Base-by-base conservation (phyloP, 2,329 filamentous ascomycete species). In the Microascus cirrosus region DNA sequence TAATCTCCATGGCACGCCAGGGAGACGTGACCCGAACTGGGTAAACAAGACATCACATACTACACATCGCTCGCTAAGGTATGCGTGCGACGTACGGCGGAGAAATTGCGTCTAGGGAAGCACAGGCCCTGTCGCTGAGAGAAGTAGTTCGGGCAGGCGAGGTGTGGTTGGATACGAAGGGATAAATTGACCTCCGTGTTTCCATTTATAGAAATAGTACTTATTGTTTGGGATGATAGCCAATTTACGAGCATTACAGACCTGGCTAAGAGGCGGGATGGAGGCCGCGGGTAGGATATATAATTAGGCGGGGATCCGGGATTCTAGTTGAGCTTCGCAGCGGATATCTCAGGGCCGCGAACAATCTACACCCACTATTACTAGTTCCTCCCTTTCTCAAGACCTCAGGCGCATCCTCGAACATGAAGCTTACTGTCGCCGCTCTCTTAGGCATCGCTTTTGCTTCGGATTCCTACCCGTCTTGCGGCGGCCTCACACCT, bases 401-500 rank as follows among this genome's bases (percentile, higher is more conserved):
- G 55, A 34, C 34, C 22, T 12, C 55, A 35, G 34, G 52, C 42
- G 24, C 42, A 2, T 18, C 51, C 55, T 15, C 48, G 42, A 24
- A n/a, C 39, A 32, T 32, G 28, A 32, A 24, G 18, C 48, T 57
- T 20, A 28, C 53, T n/a, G 25, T 57, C 48, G 48, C 34, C 45
- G 35, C 28, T 20, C 34, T 39, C 45, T n/a, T 32, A 11, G 32
- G 45, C 45, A n/a, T 32, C n/a, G 25, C n/a, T 42, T 18, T 12
- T 24, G 36, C 54, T 15, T 28, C 39, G 25, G 28, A 28, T 10
- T 53, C 45, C 20, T 64, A 64, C 60, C 54, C 59, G 35, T 20
- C 54, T 22, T 65, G 63, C 60, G 63, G 63, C 39, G 62, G 62
- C 28, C 39, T 60, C 53, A 35, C 50, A 22, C 62, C 57, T 22